Conservation (phyloP, 805 yeast species). For the Saccharomycopsis vini region DNA sequence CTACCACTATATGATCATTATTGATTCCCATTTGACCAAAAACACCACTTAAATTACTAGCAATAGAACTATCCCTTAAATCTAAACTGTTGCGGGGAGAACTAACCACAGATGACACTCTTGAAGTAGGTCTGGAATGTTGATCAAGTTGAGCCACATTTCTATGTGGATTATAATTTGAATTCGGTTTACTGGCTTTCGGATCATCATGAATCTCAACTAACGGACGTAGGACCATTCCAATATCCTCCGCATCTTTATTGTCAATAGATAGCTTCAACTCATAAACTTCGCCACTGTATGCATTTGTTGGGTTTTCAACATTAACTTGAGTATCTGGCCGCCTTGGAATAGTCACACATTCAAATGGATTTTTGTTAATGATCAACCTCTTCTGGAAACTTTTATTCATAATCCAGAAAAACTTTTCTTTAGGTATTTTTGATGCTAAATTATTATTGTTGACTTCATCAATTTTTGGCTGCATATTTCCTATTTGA, state of each 20-base stretch:
- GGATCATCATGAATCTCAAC: no score
- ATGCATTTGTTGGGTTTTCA: constrained; percentile 23
- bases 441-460: constrained; percentile 5
- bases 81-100: constrained; percentile 15
- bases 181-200: no score
- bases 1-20: background rate
- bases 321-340: constrained; percentile 28
- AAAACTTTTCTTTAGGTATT: constrained; percentile 8
- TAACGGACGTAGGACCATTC: constrained; percentile 22
- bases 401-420: constrained; percentile 18
- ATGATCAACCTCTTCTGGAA: constrained; percentile 13
- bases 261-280: constrained; percentile 24
- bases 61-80: background rate
- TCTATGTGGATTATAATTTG: constrained; percentile 6
- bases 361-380: constrained; percentile 20
- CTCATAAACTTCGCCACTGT: constrained; percentile 27
- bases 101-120: constrained; percentile 12
- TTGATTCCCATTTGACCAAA: background rate
- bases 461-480: constrained; percentile 1
- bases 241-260: constrained; percentile 27
- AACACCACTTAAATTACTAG: background rate
- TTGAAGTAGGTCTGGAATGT: constrained; percentile 8
- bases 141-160: background rate
- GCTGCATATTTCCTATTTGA: constrained; percentile 9
- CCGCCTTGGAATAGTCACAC: constrained; percentile 31